These are phyloP conservation scores for Myxozyma monticola DNA, from an alignment of 805 yeast genomes.

Conservation along the genomic window DNA sequence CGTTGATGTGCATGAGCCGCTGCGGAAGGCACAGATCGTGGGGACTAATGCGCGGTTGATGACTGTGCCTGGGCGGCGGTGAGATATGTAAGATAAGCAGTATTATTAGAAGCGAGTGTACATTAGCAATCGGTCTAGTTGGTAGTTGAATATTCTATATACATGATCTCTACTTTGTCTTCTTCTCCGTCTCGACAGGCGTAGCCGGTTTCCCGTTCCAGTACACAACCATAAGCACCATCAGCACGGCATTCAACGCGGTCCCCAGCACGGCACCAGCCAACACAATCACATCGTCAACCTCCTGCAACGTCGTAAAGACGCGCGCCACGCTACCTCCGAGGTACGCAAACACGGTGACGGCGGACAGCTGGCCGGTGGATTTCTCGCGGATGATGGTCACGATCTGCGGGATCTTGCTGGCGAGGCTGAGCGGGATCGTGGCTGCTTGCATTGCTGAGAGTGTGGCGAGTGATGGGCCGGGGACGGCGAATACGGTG, in stretches of 20 bases:
- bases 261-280: conserved; percentile 39
- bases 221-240: conserved; percentile 41
- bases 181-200: conserved; percentile 28
- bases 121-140: too few relatives aligned
- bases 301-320: conserved; percentile 43
- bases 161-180: conserved; percentile 8
- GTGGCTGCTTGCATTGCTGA: conserved; percentile 38
- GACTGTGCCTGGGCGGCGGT: not conserved
- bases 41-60: not conserved
- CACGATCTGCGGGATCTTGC: conserved; percentile 47
- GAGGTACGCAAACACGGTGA: conserved; percentile 43
- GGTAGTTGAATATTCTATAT: too few relatives aligned
- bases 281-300: conserved; percentile 41
- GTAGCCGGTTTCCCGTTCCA: conserved; percentile 29
- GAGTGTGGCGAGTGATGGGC: conserved; percentile 27
- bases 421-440: conserved; percentile 41
- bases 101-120: too few relatives aligned
- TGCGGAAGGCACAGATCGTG: conserved; percentile 5
- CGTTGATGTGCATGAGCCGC: conserved; percentile 28
- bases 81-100: too few relatives aligned
- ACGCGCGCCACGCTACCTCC: conserved; percentile 44
- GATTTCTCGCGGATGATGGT: conserved; percentile 42
- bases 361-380: conserved; percentile 46
- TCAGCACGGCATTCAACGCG: conserved; percentile 40
- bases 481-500: conserved; percentile 32